These are phyloP conservation scores for Suhomyces yuchorum DNA, from an alignment of 1,139 yeast genomes.

Conservation along the genomic window DNA sequence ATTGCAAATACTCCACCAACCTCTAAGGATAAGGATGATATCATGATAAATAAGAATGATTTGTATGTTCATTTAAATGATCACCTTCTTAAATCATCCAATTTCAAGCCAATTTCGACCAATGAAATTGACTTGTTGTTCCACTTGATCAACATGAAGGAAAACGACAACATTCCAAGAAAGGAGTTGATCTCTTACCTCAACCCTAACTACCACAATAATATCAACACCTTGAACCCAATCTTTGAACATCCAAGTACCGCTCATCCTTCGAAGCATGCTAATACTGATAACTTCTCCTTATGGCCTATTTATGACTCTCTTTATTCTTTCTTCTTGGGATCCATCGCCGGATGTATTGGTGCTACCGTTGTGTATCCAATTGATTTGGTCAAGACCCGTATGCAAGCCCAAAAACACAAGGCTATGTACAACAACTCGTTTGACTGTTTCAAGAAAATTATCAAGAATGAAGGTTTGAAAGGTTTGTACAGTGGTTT, in stretches of 20 bases:
- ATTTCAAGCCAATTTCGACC: slow-evolving; percentile 50
- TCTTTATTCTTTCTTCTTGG: slow-evolving; percentile 82
- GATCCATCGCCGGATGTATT: slow-evolving; percentile 95
- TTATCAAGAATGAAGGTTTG: slow-evolving; percentile 75
- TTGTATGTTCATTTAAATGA: slow-evolving; percentile 52
- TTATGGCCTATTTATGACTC: slow-evolving; percentile 75
- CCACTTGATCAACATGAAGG: slow-evolving; percentile 47
- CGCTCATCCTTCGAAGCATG: slow-evolving; percentile 30
- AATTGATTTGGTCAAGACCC: slow-evolving; percentile 91
- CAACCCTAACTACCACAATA: slow-evolving; percentile 49
- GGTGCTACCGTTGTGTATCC: slow-evolving; percentile 99
- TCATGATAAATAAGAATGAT: slow-evolving; percentile 45
- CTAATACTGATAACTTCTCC: slow-evolving; percentile 43
- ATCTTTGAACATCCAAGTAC: slow-evolving; percentile 45
- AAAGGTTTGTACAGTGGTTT: slow-evolving; percentile 92
- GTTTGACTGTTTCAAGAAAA: slow-evolving; percentile 81
- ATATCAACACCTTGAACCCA: slow-evolving; percentile 36
- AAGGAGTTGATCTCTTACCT: slow-evolving; percentile 53
- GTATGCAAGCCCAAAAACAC: slow-evolving; percentile 95
- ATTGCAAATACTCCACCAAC: slow-evolving; percentile 58
- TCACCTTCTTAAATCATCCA: slow-evolving; percentile 54
- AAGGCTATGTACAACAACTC: slow-evolving; percentile 77
- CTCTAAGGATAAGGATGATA: slow-evolving; percentile 46
- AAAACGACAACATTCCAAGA: slow-evolving; percentile 50
- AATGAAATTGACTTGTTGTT: slow-evolving; percentile 50